Evolutionary conservation across 2,329 filamentous ascomycete species (phyloP), one percentile per base, ranked within the genome.

Genomic region (Calonectria pteridis): DNA sequence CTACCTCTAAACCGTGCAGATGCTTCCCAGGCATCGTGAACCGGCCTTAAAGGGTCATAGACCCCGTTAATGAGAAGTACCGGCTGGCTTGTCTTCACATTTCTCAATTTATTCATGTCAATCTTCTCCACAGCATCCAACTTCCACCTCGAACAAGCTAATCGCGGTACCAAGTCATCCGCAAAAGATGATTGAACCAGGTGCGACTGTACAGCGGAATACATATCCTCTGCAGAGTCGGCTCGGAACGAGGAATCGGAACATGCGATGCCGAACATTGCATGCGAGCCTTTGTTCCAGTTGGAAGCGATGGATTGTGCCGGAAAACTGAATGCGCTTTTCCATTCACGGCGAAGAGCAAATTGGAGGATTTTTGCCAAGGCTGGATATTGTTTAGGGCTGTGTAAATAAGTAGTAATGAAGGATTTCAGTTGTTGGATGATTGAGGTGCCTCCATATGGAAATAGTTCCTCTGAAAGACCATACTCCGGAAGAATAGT

Each of bases 51-150:
- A 2, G 77, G 77, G n/a, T 79, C 77, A 11, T 75, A 77, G 14
- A 69, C 64, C 3, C 77, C 73, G 23, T 79, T 79, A 9, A 78
- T 37, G 4, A 79, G 23, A 0, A 79, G 69, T 0, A 78, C 43
- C 0, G 77, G 76, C 20, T 72, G 76, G 18, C 69, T 79, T 0
- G 76, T 79, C 1, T 78, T 77, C 29, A 79, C 68, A 18, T 73
- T 76, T 6, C 74, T 72, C 1, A 78, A 68, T 0, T 70, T 55
- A n/a, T 75, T 72, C 0, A 70, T 73, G 28, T 79, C 59, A 9
- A 76, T 58, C 0, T 33, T 37, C 18, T 79, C 77, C 3, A 66
- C 75, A 20, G 77, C 73, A 1, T 72, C 64, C 6, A 79, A 73
- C 20, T 59, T 75, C 77, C 77, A 79, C 6, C 50, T 37, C 23